Evolutionary conservation across 345 rosid genomes (phyloP).

Genomic region (Eucalyptus grandis): DNA sequence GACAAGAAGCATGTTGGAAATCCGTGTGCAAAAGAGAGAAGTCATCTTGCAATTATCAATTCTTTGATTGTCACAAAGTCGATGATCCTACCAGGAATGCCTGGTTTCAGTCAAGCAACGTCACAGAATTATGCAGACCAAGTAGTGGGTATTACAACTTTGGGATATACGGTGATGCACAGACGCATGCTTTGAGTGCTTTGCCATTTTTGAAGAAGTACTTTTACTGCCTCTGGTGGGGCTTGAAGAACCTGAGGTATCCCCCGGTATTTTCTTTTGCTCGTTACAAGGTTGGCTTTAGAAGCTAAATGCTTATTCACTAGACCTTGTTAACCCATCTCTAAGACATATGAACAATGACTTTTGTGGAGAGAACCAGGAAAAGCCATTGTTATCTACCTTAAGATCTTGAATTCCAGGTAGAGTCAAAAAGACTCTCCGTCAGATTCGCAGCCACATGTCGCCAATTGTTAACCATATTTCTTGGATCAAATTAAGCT

Average conservation of each 20-base stretch:
- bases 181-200: slow-evolving; percentile 1
- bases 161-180: slow-evolving; percentile 16
- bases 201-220: slow-evolving; percentile 17
- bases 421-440: not conserved
- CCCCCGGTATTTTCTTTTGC: not conserved
- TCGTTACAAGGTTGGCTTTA: not conserved
- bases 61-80: slow-evolving; percentile 13
- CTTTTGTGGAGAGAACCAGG: not conserved
- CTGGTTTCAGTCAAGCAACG: slow-evolving; percentile 12
- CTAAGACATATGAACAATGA: not conserved
- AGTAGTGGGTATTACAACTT: slow-evolving; percentile 7
- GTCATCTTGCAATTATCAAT: not conserved
- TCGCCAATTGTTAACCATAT: not conserved
- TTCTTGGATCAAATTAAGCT: not conserved
- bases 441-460: not conserved
- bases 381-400: not conserved
- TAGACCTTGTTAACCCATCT: not conserved
- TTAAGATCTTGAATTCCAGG: not conserved
- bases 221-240: slow-evolving; percentile 43
- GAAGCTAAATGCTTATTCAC: not conserved
- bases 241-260: slow-evolving; percentile 32
- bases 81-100: not conserved
- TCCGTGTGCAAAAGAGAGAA: slow-evolving; percentile 5
- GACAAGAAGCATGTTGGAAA: slow-evolving; percentile 27
- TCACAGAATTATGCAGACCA: slow-evolving; percentile 14